Conservation (phyloP, 2,329 filamentous ascomycete genomes). For the Alternaria gansuensis region DNA sequence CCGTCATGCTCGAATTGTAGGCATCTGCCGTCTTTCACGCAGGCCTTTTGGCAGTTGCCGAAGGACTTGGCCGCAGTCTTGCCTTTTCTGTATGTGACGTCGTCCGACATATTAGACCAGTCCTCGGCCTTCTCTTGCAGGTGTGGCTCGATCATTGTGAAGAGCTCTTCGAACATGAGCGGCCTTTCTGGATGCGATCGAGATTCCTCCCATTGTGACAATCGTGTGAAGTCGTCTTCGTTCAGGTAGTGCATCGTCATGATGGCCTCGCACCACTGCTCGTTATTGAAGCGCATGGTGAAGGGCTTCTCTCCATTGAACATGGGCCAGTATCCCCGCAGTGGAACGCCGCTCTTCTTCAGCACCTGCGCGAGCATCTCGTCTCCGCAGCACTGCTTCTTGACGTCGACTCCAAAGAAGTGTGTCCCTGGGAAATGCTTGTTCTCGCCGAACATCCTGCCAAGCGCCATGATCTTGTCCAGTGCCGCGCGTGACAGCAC, state of each 20-base stretch:
- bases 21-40: slow-evolving; percentile 42
- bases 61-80: slow-evolving; percentile 37
- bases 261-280: slow-evolving; percentile 57
- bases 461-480: slow-evolving; percentile 52
- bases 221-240: slow-evolving; percentile 40
- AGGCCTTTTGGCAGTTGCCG: slow-evolving; percentile 41
- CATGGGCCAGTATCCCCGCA: slow-evolving; percentile 56
- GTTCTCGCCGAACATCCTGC: slow-evolving; percentile 50
- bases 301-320: slow-evolving; percentile 56
- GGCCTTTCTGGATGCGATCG: slow-evolving; percentile 37
- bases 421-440: slow-evolving; percentile 45
- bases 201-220: slow-evolving; percentile 41
- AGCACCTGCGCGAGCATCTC: slow-evolving; percentile 51
- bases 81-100: slow-evolving; percentile 34
- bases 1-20: slow-evolving; percentile 47
- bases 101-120: slow-evolving; percentile 49
- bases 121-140: slow-evolving; percentile 39
- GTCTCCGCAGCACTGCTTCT: slow-evolving; percentile 52
- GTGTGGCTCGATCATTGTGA: slow-evolving; percentile 40
- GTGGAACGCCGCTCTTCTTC: slow-evolving; percentile 47
- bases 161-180: slow-evolving; percentile 49
- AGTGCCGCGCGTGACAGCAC: slow-evolving; percentile 61
- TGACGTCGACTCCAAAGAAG: slow-evolving; percentile 49
- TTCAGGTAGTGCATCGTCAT: slow-evolving; percentile 52
- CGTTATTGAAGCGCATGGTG: slow-evolving; percentile 50